Evolutionary conservation across 345 rosid genomes (phyloP), one percentile per base, ranked within the genome.

Genomic region (Toxicodendron radicans): DNA sequence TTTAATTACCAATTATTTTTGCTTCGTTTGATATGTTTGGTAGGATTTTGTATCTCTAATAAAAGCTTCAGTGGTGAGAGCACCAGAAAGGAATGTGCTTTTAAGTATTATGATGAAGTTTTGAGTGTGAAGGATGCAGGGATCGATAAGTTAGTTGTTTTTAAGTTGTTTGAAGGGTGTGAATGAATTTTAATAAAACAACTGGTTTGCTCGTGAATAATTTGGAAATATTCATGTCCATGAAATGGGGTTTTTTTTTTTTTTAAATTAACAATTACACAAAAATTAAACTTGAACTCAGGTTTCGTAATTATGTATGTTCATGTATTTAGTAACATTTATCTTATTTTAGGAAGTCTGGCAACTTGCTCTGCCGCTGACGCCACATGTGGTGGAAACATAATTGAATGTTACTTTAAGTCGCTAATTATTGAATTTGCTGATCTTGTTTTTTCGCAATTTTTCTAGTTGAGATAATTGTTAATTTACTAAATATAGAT

Each of bases 101-200:
- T 24, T 23, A 60, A 60, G 64, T 30, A 17, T 30, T 60, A 30
- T 60, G 21, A 27, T 14, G 16, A 60, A 60, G 41, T 60, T 60
- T 30, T 17, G 27, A 17, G 70, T 95, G 99, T n/a, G 99, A 95
- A 80, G 87, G 85, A 66, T 95, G 99, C 77, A 91, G 87, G 43
- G 98, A 93, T 71, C 93, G 98, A 98, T 95, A 78, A 85, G 88
- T 74, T 30, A 56, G 11, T 41, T 57, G 49, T 57, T 21, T 57
- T 21, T 63, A 17, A 18, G 71, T 77, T 18, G 17, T 38, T 68
- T 71, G 17, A 66, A 38, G 53, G 9, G 16, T 23, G 53, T 14
- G 7, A 24, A 10, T 18, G 24, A 6, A 35, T 56, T 56, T 56
- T 54, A 56, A 38, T 33, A 11, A 13, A 23, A 70, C n/a, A 58